Evolutionary conservation across 441 rosid genomes (phyloP), one percentile per base, ranked within the genome.

Genomic region (Macaranga tanarius): DNA sequence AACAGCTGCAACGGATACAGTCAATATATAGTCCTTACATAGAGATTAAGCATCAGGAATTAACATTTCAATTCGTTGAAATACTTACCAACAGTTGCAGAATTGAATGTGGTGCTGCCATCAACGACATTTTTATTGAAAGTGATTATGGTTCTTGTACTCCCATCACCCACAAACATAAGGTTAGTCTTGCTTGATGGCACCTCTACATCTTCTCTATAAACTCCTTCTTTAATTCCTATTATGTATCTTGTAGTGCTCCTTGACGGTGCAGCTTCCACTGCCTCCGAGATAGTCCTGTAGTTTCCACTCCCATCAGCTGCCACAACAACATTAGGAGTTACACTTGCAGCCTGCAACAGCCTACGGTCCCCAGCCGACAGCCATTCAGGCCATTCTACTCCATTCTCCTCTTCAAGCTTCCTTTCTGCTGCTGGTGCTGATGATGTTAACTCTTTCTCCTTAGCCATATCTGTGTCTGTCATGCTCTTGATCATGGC

Each of bases 91-190:
- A 92, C 89, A 22, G 97, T 92, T 54, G 97, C 96, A 0, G 92
- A 81, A 26, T 90, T 76, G 69, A 86, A 90, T 4, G 97, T 88
- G 15, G 94, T 90, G 92, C 94, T 88, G 19, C 96, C 96, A 20
- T 85, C 92, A 12, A 74, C 9, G n/a, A 62, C 84, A 57, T 34
- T 90, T 70, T 94, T 80, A 6, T 76, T 84, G 69, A 86, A 91
- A 1, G 97, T 87, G 4, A 92, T 86, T 19, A 90, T 70, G 0
- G 96, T 90, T 8, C 73, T 80, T n/a, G 75, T 77, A 42, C 89
- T 85, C 6, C 94, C 97, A 65, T 92, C 97, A 19, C 97, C 97
- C 25, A 86, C 42, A 82, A 92, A 88, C 81, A 89, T 86, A 25
- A 92, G 65, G 79, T 90, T 92, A 90, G 91, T 88, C 80, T 92